These are phyloP conservation scores for Claviceps africana DNA, from an alignment of 2,329 filamentous ascomycete genomes.

Conservation along the genomic window DNA sequence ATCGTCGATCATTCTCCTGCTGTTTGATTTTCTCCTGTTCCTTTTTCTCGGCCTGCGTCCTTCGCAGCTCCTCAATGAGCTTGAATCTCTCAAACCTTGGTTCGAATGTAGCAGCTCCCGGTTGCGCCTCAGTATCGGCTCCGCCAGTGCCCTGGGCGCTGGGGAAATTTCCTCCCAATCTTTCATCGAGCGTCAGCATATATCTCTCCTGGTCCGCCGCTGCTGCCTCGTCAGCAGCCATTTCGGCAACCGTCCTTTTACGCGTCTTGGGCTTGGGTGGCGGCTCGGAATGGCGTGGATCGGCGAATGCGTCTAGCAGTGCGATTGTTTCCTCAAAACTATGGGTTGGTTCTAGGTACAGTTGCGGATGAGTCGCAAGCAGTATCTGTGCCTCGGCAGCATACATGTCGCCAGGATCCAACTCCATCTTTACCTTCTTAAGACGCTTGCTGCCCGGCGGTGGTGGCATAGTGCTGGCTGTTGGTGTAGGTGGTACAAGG, in stretches of 20 bases:
- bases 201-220: constrained; percentile 81
- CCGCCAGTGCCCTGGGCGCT: constrained; percentile 42
- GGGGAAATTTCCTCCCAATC: constrained; percentile 48
- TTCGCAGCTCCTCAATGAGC: constrained; percentile 71
- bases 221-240: constrained; percentile 86
- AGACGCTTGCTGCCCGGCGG: constrained; percentile 54
- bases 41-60: constrained; percentile 61
- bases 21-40: constrained; percentile 62
- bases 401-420: constrained; percentile 60
- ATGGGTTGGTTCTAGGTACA: constrained; percentile 65
- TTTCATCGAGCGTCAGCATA: constrained; percentile 85
- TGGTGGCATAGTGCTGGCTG: constrained; percentile 42
- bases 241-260: constrained; percentile 86
- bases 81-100: constrained; percentile 85
- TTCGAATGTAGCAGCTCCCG: constrained; percentile 61
- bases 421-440: constrained; percentile 58
- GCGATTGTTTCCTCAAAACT: constrained; percentile 54
- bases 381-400: constrained; percentile 66
- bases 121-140: constrained; percentile 59
- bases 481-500: constrained; percentile 46
- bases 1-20: constrained; percentile 42
- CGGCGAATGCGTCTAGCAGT: constrained; percentile 56
- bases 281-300: constrained; percentile 62
- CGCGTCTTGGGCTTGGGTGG: constrained; percentile 76
- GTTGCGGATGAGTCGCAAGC: constrained; percentile 55